phyloP scores from a whole-genome alignment of 768 basidiomycete genomes.

The Lenzites betulinus region DNA sequence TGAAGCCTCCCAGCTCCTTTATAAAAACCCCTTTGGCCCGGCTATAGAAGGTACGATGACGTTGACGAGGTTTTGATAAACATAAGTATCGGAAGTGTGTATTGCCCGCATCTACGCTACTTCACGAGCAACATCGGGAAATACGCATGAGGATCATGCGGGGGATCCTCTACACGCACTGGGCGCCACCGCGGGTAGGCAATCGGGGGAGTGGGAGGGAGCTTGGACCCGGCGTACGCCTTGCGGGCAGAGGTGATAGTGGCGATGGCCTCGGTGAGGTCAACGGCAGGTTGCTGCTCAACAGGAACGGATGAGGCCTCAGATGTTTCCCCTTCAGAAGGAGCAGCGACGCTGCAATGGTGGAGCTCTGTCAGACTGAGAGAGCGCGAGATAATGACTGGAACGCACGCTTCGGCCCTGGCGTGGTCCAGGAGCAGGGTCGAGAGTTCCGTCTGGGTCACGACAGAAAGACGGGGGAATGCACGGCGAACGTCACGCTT shows the following conservation, averaged over 20 bases:
- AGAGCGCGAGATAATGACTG: background rate
- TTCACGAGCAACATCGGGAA: conserved; percentile 74
- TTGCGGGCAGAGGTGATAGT: conserved; percentile 58
- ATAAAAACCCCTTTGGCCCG: no score
- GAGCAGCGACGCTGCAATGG: conserved; percentile 53
- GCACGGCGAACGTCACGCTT: conserved; percentile 92
- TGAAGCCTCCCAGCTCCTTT: no score
- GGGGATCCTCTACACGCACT: conserved; percentile 69
- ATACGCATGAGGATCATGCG: conserved; percentile 79
- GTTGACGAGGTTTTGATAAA: background rate
- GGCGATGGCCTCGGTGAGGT: conserved; percentile 73
- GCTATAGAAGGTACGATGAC: no score
- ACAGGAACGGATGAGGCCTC: conserved; percentile 44
- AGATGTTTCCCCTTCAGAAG: conserved; percentile 42
- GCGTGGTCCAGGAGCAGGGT: conserved; percentile 82
- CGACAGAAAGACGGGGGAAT: conserved; percentile 88
- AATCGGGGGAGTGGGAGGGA: conserved; percentile 76
- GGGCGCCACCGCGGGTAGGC: conserved; percentile 77
- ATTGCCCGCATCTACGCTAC: conserved; percentile 28
- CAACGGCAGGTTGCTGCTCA: conserved; percentile 46
- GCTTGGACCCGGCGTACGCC: conserved; percentile 59
- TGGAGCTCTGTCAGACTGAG: conserved; percentile 2
- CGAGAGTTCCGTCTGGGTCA: conserved; percentile 84
- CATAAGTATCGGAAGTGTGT: background rate
- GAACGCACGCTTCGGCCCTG: conserved; percentile 59